Evolutionary conservation across 179 eudicot genomes (phyloP), one percentile per base, ranked within the genome.

Genomic region (Vitellaria paradoxa): DNA sequence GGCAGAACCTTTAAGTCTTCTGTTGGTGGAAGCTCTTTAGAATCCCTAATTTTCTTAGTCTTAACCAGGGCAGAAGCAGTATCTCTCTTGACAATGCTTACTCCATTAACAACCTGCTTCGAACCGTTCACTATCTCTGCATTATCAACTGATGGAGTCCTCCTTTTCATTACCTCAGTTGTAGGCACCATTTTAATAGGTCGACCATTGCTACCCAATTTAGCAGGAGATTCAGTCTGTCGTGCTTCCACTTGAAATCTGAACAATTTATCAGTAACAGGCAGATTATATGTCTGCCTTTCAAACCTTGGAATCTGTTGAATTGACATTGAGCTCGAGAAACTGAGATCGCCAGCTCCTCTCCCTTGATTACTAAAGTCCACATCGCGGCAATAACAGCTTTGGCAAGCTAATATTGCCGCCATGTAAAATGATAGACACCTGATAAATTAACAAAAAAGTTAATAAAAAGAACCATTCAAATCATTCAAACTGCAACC

Each of bases 1-100:
- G 95, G 93, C 77, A 96, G 86, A 81, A 89, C 88, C 80, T 85
- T 89, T 7, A 88, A 79, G 68, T 87, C 97, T 63, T 96, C 97
- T 59, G 90, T 69, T 12, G 92, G 97, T n/a, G 95, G 99, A 76
- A 94, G 91, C 73, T 87, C 98, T n/a, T 81, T 80, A 71, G 85
- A 73, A 72, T 76, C 81, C 68, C 14, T 46, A 74, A 74, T 64
- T 79, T 69, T 87, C 37, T 80, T 73, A 30, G 83, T 77, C 83
- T 83, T 85, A 66, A 85, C 82, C 76, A 80, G 50, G 45, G 85
- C 63, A 49, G 89, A 78, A 73, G 82, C 10, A 40, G 77, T 80
- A 74, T 83, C 85, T 81, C 75, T 86, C 84, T 85, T 92, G 65
- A 91, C 88, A 45, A 94, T 74, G 79, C 83, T 84, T 55, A 80